These are phyloP conservation scores for Verticillium isaacii DNA, from an alignment of 2,329 filamentous ascomycete species.

Conservation along the genomic window DNA sequence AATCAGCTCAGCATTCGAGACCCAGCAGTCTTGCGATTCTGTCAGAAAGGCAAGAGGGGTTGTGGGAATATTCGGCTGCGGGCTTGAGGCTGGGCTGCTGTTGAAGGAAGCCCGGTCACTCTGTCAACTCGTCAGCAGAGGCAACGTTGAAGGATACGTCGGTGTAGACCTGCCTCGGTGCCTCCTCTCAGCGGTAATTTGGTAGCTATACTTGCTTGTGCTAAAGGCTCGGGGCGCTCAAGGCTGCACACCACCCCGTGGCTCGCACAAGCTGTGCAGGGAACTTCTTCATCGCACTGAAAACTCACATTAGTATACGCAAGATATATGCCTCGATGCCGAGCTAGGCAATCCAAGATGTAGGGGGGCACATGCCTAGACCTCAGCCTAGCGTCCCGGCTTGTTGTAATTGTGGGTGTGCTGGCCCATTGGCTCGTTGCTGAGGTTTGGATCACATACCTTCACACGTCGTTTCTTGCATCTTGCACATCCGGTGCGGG, in stretches of 20 bases:
- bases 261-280: not conserved
- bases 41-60: not conserved
- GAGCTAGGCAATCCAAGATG: no score
- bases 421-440: no score
- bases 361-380: no score
- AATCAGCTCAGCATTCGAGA: not conserved
- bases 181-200: not conserved
- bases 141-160: not conserved
- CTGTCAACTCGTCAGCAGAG: not conserved
- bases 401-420: no score
- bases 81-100: not conserved
- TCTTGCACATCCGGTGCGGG: slow-evolving; percentile 5
- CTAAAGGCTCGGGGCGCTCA: not conserved
- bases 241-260: not conserved
- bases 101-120: not conserved
- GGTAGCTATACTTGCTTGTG: not conserved
- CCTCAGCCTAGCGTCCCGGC: no score
- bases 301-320: no score
- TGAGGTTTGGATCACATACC: not conserved
- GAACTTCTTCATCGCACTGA: not conserved
- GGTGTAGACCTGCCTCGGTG: not conserved
- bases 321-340: no score
- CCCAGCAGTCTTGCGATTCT: not conserved
- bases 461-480: slow-evolving; percentile 10
- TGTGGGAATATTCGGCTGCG: not conserved